Base-by-base conservation (phyloP, 2,329 filamentous ascomycete genomes). In the Colletotrichum sp. region DNA sequence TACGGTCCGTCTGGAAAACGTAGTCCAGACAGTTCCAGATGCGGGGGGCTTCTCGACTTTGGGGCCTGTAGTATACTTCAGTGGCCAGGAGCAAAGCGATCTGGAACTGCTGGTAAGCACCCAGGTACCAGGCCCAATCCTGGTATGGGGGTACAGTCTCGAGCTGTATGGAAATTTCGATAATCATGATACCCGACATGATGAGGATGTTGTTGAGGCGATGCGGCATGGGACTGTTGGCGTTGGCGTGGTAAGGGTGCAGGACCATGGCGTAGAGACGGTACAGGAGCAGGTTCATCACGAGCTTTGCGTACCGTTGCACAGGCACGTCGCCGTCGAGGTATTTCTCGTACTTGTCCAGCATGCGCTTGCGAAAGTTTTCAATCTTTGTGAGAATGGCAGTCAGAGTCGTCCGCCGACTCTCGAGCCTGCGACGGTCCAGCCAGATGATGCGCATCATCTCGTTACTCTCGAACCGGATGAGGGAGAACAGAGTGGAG, bases 1-100 rank as follows among this genome's bases (percentile, higher is more conserved):
- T 82, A 7, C 87, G 81, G 36, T 93, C 88, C 32, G 92, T 85
- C 66, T 91, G 89, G 81, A 95, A 96, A 28, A 94, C 91, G 80
- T 92, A 95, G 80, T 96, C 93, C 30, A 95, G 85, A 79, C 92
- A 93, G 38, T 86, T 85, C 93, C 94, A 95, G 73, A 95, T 93
- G 10, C 93, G 89, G 28, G 90, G 88, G 3, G 91, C 91, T 75
- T 94, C 89, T 66, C 87, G 87, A 63, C 89, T 86, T 69, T 88
- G 84, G 0, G 91, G 90, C 55, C 88, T 87, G 62, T 89, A 88
- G 80, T 92, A 93, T 5, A 95, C 84, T 80, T 96, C 93, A 26
- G 91, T 89, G 8, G 94, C 87, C 26, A 96, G 85, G 2, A 96
- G 86, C 36, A 96, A 87, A 0, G 93, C 92, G 6, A 90, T 89